phyloP scores from a whole-genome alignment of 108 stramenopile genomes.

The Discostella pseudostelligera region DNA sequence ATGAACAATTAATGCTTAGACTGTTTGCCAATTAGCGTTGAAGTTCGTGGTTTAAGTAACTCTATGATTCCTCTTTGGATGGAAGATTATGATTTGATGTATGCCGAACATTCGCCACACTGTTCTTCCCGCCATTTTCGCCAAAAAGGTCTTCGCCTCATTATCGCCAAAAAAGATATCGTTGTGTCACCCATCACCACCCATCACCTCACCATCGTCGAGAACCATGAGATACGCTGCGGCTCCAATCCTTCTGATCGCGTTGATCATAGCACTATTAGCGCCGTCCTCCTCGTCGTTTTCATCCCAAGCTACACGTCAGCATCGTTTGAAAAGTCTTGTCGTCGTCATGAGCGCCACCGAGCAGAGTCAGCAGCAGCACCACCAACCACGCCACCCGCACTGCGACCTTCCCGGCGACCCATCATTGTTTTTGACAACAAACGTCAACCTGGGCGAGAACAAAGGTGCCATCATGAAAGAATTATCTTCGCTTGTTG shows the following conservation, averaged over 20 bases:
- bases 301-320: background rate
- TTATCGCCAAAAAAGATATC: no score
- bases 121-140: no score
- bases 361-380: background rate
- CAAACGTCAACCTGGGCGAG: constrained; percentile 78
- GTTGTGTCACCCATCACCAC: no score
- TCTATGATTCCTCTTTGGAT: no score
- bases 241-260: background rate
- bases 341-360: no score
- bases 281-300: background rate
- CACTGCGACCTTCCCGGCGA: constrained; percentile 72
- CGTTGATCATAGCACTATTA: background rate
- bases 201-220: background rate
- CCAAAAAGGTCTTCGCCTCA: no score
- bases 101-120: no score
- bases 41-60: no score
- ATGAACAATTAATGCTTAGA: no score
- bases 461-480: constrained; percentile 78
- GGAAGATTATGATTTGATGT: no score
- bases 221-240: background rate
- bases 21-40: no score
- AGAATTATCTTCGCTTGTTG: constrained; percentile 36
- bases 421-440: constrained; percentile 66
- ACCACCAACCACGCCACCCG: constrained; percentile 14
- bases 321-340: background rate